A percentile compares a stretch with the other conserved stretches of the same genome.
These are phyloP conservation scores for Lactarius hengduanensis DNA, from an alignment of 768 basidiomycete genomes.

Conservation along the genomic window DNA sequence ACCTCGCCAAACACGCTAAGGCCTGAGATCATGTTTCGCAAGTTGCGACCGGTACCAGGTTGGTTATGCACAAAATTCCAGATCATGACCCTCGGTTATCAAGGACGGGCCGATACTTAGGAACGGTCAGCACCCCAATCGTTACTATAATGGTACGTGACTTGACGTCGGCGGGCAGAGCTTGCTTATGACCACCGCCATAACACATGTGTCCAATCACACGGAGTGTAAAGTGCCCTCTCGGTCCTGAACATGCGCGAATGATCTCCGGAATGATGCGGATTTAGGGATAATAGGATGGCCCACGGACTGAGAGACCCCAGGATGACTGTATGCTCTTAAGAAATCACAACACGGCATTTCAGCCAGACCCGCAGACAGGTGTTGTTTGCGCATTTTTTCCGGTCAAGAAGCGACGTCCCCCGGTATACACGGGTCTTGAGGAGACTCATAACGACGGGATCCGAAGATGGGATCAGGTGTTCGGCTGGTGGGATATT, in stretches of 20 bases:
- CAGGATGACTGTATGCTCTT: slow-evolving; percentile 3
- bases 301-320: background rate
- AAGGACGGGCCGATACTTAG: too few relatives aligned
- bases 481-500: background rate
- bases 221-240: too few relatives aligned
- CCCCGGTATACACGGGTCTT: slow-evolving; percentile 9
- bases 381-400: background rate
- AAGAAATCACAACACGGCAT: too few relatives aligned
- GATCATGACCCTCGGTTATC: too few relatives aligned
- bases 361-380: too few relatives aligned
- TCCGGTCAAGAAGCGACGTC: background rate
- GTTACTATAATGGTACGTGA: background rate
- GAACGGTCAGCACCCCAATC: too few relatives aligned
- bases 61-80: too few relatives aligned
- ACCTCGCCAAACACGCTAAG: too few relatives aligned
- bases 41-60: too few relatives aligned
- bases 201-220: slow-evolving; percentile 5
- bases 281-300: slow-evolving; percentile 5
- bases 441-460: slow-evolving; percentile 10
- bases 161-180: background rate
- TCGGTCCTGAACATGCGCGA: too few relatives aligned
- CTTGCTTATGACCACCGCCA: background rate
- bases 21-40: too few relatives aligned
- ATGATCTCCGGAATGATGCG: slow-evolving; percentile 7
- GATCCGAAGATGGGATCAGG: slow-evolving; percentile 15